phyloP scores from a whole-genome alignment of 2,329 filamentous ascomycete species.

The Pyrenophora teres region DNA sequence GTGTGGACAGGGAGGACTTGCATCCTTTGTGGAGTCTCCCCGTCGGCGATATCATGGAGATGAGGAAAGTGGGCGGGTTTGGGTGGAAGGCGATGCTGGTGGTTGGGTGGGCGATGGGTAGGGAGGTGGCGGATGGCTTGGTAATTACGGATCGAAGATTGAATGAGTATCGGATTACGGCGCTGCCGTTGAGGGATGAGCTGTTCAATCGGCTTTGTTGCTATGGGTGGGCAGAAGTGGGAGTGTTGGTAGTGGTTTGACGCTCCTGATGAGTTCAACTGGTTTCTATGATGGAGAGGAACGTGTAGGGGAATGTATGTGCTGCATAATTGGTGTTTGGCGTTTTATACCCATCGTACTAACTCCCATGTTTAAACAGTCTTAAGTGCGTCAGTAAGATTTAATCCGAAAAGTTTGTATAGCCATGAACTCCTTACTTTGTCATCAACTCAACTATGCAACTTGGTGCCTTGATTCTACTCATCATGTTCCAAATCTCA shows the following conservation, averaged over 20 bases:
- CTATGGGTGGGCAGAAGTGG: slow-evolving; percentile 83
- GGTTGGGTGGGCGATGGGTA: slow-evolving; percentile 76
- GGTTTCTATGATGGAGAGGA: background rate
- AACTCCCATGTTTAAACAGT: no score
- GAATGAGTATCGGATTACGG: slow-evolving; percentile 67
- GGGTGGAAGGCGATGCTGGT: slow-evolving; percentile 86
- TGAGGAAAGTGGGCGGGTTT: slow-evolving; percentile 79
- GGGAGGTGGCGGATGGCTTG: slow-evolving; percentile 76
- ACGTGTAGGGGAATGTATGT: background rate
- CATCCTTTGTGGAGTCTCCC: slow-evolving; percentile 71
- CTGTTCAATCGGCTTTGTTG: slow-evolving; percentile 80
- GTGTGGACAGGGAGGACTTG: slow-evolving; percentile 56
- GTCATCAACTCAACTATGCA: no score
- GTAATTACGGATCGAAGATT: slow-evolving; percentile 66
- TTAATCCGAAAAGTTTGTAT: no score
- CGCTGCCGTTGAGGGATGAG: slow-evolving; percentile 73
- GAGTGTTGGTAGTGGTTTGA: slow-evolving; percentile 64
- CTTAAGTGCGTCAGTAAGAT: no score
- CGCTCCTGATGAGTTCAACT: no score
- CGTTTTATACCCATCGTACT: slow-evolving; percentile 9
- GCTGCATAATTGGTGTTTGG: slow-evolving; percentile 1
- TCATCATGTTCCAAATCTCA: no score
- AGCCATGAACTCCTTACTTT: background rate
- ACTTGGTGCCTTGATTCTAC: no score
- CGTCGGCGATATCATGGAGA: slow-evolving; percentile 70